Conservation (phyloP, 805 yeast species). For the Candida saitoana region DNA sequence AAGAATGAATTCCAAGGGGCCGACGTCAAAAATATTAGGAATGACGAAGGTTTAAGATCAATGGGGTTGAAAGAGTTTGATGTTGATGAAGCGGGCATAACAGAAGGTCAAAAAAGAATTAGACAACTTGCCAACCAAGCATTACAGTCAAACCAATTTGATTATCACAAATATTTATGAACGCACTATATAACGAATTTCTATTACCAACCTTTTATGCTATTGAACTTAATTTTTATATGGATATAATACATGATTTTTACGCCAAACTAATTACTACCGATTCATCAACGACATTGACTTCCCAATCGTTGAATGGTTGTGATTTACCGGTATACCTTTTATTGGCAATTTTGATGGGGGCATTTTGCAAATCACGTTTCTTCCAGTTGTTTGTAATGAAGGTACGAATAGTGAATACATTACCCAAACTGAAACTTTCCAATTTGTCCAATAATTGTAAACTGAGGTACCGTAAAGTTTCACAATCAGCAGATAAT, state of each 20-base stretch:
- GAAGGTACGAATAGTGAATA: constrained; percentile 18
- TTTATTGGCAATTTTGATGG: neutral
- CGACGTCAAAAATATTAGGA: constrained; percentile 10
- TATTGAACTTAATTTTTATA: neutral
- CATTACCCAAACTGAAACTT: constrained; percentile 24
- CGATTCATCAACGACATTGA: constrained; percentile 22
- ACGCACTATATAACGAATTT: neutral
- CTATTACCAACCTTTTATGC: neutral
- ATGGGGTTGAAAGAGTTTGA: constrained; percentile 25
- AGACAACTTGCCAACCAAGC: constrained; percentile 22
- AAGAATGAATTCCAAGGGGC: constrained; percentile 21
- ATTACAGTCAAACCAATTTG: constrained; percentile 2
- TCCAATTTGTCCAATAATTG: constrained; percentile 22
- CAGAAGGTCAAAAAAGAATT: constrained; percentile 21
- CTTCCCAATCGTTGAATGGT: constrained; percentile 28
- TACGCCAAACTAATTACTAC: constrained; percentile 21
- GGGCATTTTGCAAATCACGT: constrained; percentile 20
- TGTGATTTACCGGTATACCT: neutral
- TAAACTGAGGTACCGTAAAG: constrained; percentile 21
- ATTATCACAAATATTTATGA: neutral
- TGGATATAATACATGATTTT: constrained; percentile 4
- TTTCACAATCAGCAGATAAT: constrained; percentile 20
- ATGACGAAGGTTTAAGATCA: constrained; percentile 19
- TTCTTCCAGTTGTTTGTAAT: constrained; percentile 25
- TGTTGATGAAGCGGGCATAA: constrained; percentile 15